A percentile compares a stretch with the other conserved stretches of the same genome.
Evolutionary conservation across 768 basidiomycete genomes (phyloP).

Genomic region (Dentipellis sp.): DNA sequence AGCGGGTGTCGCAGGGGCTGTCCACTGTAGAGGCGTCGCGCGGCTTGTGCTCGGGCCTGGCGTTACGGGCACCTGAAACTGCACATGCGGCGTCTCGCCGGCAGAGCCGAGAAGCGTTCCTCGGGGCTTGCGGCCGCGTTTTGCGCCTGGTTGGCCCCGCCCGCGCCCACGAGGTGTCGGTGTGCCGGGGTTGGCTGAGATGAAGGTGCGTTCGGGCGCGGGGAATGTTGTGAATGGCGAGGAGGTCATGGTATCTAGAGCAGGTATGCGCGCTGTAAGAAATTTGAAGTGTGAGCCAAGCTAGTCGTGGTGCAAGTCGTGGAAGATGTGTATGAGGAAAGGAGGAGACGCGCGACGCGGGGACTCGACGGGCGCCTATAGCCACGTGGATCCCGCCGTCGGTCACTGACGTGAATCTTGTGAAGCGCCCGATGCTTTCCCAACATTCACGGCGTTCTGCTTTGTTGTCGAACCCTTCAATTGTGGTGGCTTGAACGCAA

Average conservation of each 20-base stretch:
- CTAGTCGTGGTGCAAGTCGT: not conserved
- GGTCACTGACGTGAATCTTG: too few species aligned
- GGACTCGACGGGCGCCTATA: too few species aligned
- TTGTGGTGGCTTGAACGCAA: not conserved
- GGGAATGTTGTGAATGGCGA: conserved; percentile 2
- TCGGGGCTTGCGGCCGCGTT: conserved; percentile 14
- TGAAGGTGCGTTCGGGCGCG: conserved; percentile 5
- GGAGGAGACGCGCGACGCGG: not conserved
- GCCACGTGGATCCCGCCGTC: too few species aligned
- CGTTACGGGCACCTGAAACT: not conserved
- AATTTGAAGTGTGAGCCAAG: not conserved
- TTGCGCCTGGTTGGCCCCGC: not conserved
- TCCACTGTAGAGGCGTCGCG: conserved; percentile 5
- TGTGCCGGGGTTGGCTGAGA: conserved; percentile 5
- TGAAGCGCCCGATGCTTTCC: not conserved
- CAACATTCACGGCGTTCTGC: not conserved
- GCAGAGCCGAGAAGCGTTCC: conserved; percentile 3
- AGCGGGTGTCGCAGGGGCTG: conserved; percentile 1
- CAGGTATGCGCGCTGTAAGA: not conserved
- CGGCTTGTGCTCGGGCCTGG: conserved; percentile 8
- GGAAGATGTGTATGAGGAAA: not conserved
- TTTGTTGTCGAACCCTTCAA: not conserved
- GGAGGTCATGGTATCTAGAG: not conserved
- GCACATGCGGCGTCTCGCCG: conserved; percentile 1
- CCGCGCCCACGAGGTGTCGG: conserved; percentile 1